phyloP scores from a whole-genome alignment of 1,284 basidiomycete genomes.

The Microbotryum violaceum region DNA sequence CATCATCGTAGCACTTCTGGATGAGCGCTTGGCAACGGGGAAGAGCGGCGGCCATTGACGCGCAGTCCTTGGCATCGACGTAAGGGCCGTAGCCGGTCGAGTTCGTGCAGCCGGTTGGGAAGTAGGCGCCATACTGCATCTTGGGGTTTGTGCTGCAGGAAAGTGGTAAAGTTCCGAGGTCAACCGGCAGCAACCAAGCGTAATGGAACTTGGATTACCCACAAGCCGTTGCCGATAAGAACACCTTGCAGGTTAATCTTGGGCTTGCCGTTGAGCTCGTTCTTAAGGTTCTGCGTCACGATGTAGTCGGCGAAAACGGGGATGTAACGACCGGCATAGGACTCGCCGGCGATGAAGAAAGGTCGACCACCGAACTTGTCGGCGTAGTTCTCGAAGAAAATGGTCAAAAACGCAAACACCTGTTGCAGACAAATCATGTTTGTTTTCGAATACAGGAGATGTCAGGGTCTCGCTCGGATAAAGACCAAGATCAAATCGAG shows the following conservation, averaged over 20 bases:
- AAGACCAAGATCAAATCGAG: not conserved
- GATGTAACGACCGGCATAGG: slow-evolving; percentile 34
- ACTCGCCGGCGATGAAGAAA: slow-evolving; percentile 1
- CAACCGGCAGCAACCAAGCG: not conserved
- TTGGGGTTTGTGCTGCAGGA: slow-evolving; percentile 30
- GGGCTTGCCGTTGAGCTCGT: not conserved
- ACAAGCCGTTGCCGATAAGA: slow-evolving; percentile 35
- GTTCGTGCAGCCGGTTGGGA: slow-evolving; percentile 32
- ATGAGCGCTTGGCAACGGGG: slow-evolving; percentile 30
- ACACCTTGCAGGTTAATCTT: slow-evolving; percentile 31
- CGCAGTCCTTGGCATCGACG: slow-evolving; percentile 22
- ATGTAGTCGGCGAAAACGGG: slow-evolving; percentile 35
- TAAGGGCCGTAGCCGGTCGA: slow-evolving; percentile 31
- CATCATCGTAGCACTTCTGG: slow-evolving; percentile 26
- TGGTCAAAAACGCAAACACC: slow-evolving; percentile 39
- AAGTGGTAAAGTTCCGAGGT: no score
- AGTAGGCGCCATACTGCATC: slow-evolving; percentile 33
- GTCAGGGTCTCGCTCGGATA: no score
- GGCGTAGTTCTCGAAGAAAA: slow-evolving; percentile 41
- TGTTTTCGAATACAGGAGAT: no score
- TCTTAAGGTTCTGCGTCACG: slow-evolving; percentile 26
- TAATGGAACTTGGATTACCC: not conserved
- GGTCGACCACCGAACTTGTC: slow-evolving; percentile 29
- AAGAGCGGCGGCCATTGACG: slow-evolving; percentile 20
- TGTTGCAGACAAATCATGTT: not conserved